Percentiles rank a stretch among this genome's conserved stretches.
Conservation (phyloP, 495 filamentous ascomycete genomes). For the Echria macrotheca region DNA sequence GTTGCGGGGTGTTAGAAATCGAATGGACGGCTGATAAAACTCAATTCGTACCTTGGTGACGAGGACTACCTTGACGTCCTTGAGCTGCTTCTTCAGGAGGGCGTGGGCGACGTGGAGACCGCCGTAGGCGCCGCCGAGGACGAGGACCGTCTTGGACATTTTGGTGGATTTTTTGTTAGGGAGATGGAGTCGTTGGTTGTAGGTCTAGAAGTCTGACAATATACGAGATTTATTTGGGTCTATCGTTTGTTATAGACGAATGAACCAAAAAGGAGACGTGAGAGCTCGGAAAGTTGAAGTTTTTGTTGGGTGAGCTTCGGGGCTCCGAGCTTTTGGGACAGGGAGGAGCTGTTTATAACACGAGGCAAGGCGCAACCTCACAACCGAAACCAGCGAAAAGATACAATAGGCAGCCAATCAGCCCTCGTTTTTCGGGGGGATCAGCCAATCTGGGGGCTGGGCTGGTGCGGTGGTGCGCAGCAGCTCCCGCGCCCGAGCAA, state of each 20-base stretch:
- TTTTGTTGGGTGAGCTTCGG: too few relatives aligned
- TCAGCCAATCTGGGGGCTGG: neutral
- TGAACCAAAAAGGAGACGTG: too few relatives aligned
- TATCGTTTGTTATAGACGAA: too few relatives aligned
- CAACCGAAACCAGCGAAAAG: neutral
- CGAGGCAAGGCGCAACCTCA: neutral
- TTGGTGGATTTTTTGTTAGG: constrained; percentile 10
- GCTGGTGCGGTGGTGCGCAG: too few relatives aligned
- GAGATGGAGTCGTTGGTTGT: too few relatives aligned
- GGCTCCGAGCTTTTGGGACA: too few relatives aligned
- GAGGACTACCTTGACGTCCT: constrained; percentile 41
- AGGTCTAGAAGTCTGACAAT: neutral
- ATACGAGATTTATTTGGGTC: too few relatives aligned
- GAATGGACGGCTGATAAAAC: too few relatives aligned
- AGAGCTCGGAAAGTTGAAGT: too few relatives aligned
- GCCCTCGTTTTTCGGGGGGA: neutral
- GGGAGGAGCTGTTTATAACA: too few relatives aligned
- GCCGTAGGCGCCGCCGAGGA: constrained; percentile 50
- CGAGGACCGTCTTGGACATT: constrained; percentile 42
- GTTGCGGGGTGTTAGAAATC: constrained; percentile 16
- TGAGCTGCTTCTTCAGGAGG: constrained; percentile 43
- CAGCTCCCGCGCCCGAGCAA: too few relatives aligned
- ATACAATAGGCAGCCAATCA: constrained; percentile 3
- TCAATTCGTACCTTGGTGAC: constrained; percentile 44
- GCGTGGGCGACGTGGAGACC: constrained; percentile 50